These are phyloP conservation scores for Vanrija pseudolonga DNA, from an alignment of 1,284 basidiomycete genomes.

Conservation along the genomic window DNA sequence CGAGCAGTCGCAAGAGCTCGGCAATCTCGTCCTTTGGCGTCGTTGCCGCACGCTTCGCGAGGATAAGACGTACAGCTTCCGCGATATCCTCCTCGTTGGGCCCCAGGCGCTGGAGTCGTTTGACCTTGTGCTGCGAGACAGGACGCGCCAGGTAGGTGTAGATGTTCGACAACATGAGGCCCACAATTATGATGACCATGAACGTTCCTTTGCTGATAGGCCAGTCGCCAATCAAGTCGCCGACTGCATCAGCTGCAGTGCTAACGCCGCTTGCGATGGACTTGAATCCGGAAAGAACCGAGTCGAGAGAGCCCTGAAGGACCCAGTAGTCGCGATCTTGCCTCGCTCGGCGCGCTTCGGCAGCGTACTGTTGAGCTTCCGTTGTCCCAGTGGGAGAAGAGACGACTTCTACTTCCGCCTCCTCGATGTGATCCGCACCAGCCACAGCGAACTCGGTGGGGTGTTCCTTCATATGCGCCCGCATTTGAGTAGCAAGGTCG, in stretches of 20 bases:
- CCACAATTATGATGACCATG: conserved; percentile 65
- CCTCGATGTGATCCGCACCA: conserved; percentile 54
- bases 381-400: conserved; percentile 9
- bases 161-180: conserved; percentile 68
- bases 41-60: conserved; percentile 12
- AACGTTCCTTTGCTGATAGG: conserved; percentile 51
- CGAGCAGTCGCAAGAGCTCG: conserved; percentile 31
- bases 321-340: conserved; percentile 54
- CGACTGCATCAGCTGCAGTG: conserved; percentile 55
- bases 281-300: conserved; percentile 64
- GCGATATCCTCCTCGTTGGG: conserved; percentile 25
- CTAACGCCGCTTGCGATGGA: conserved; percentile 64
- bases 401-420: conserved; percentile 10
- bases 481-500: conserved; percentile 81
- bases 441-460: conserved; percentile 82
- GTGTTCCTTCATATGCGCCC: conserved; percentile 81
- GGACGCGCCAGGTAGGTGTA: conserved; percentile 40
- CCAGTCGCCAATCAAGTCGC: conserved; percentile 66
- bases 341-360: conserved; percentile 26
- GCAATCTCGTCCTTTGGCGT: conserved; percentile 25
- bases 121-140: conserved; percentile 16
- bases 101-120: conserved; percentile 15
- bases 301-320: conserved; percentile 80
- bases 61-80: conserved; percentile 28
- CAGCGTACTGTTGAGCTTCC: conserved; percentile 43